Evolutionary conservation across 2,329 filamentous ascomycete genomes (phyloP).

Genomic region (Trichoderma gracile): DNA sequence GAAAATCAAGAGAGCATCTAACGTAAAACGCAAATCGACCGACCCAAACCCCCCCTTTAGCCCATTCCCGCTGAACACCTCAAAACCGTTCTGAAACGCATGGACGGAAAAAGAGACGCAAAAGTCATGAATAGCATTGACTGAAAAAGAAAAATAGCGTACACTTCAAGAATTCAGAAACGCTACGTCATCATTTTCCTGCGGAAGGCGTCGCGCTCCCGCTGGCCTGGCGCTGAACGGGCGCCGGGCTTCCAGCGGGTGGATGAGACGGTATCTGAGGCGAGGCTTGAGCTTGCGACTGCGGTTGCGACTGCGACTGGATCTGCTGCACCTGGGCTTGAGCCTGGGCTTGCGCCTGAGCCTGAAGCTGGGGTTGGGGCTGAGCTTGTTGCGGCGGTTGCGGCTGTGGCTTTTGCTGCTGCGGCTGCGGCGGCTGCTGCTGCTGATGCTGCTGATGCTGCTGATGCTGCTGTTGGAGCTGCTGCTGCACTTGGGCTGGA

Average conservation of each 20-base stretch:
- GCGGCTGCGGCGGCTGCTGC: conserved; percentile 14
- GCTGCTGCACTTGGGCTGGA: conserved; percentile 20
- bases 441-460: conserved; percentile 13
- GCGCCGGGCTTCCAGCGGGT: conserved; percentile 28
- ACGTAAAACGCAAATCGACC: conserved; percentile 13
- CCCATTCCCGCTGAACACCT: not conserved
- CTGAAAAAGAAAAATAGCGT: not conserved
- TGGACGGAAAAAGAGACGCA: not conserved
- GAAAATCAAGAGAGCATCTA: conserved; percentile 9
- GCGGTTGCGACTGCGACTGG: conserved; percentile 16
- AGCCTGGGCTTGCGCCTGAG: conserved; percentile 24
- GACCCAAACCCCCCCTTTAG: not conserved
- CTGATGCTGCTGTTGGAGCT: conserved; percentile 26
- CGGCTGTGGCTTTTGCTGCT: conserved; percentile 25
- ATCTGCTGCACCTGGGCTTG: conserved; percentile 9
- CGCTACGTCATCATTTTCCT: conserved; percentile 29
- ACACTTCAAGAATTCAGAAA: conserved; percentile 1
- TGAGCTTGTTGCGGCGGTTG: conserved; percentile 10
- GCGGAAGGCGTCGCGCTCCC: conserved; percentile 44
- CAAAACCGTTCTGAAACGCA: not conserved
- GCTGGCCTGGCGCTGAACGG: conserved; percentile 40
- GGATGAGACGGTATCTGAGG: conserved; percentile 24
- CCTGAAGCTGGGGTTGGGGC: conserved; percentile 15
- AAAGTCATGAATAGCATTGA: not conserved
- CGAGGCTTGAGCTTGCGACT: conserved; percentile 26